phyloP scores from a whole-genome alignment of 2,329 filamentous ascomycete species.

The Alternaria ethzedia region DNA sequence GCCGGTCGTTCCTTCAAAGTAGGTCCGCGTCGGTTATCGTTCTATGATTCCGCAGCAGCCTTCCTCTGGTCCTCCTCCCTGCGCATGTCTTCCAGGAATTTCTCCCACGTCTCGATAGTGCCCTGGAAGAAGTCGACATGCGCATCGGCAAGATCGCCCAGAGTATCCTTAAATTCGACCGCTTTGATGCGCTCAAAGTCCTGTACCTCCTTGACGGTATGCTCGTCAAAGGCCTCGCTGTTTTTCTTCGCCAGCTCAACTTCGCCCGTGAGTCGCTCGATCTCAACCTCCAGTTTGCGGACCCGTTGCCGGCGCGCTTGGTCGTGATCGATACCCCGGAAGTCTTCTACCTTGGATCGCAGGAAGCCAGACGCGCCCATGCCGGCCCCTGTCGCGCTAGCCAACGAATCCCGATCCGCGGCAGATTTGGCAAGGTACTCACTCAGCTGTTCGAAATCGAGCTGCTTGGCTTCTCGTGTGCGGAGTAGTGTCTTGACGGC shows the following conservation, averaged over 20 bases:
- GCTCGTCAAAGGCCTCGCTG: slow-evolving; percentile 92
- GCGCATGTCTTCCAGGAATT: slow-evolving; percentile 88
- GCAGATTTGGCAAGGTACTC: slow-evolving; percentile 95
- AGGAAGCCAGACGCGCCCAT: slow-evolving; percentile 85
- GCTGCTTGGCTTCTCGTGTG: slow-evolving; percentile 94
- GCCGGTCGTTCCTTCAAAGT: neutral
- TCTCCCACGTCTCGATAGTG: slow-evolving; percentile 84
- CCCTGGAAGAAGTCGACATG: slow-evolving; percentile 87
- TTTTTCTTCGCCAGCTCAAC: slow-evolving; percentile 87
- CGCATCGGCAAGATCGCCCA: slow-evolving; percentile 81
- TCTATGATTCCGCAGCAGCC: slow-evolving; percentile 29
- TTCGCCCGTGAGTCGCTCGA: slow-evolving; percentile 85
- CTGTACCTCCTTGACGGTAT: slow-evolving; percentile 88
- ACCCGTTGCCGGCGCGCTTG: slow-evolving; percentile 85
- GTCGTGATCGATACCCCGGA: slow-evolving; percentile 95
- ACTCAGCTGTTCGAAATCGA: slow-evolving; percentile 94
- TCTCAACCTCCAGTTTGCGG: slow-evolving; percentile 88
- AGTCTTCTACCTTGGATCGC: slow-evolving; percentile 93
- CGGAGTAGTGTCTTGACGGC: slow-evolving; percentile 88
- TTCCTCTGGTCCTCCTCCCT: slow-evolving; percentile 59
- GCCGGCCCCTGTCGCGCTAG: slow-evolving; percentile 68
- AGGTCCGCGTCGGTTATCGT: neutral
- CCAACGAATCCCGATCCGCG: slow-evolving; percentile 80
- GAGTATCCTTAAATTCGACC: slow-evolving; percentile 85
- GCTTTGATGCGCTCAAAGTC: slow-evolving; percentile 98